Conservation (phyloP, 2,329 filamentous ascomycete species). For the Sordariomycetes sp. region DNA sequence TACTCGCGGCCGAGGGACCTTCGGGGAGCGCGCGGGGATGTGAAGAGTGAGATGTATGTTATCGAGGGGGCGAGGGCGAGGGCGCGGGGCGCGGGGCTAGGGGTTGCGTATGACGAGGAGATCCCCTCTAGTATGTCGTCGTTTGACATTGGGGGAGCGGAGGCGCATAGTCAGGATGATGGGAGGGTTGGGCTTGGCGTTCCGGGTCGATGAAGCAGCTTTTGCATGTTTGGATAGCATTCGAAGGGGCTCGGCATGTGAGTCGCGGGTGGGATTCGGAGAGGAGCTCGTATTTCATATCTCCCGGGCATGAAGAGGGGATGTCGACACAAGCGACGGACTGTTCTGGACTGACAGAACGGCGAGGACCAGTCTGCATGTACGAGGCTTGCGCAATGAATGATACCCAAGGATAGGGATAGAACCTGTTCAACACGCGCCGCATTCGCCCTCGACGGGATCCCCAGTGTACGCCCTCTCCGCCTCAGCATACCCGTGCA, state of each 20-base stretch:
- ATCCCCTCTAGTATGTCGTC: slow-evolving; percentile 13
- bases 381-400: no score
- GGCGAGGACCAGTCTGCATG: background rate
- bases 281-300: no score
- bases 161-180: slow-evolving; percentile 10
- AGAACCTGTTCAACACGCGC: background rate
- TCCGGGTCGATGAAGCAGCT: background rate
- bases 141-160: slow-evolving; percentile 8
- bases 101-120: slow-evolving; percentile 8
- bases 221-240: background rate
- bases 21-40: slow-evolving; percentile 5
- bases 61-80: slow-evolving; percentile 18
- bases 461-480: slow-evolving; percentile 11
- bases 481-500: slow-evolving; percentile 8
- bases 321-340: background rate
- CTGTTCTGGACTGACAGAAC: background rate
- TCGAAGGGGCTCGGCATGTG: background rate
- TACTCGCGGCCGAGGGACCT: background rate
- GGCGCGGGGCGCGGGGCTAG: background rate
- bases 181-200: slow-evolving; percentile 8
- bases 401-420: background rate
- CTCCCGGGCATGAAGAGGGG: background rate
- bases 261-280: no score
- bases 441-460: slow-evolving; percentile 4
- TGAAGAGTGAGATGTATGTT: slow-evolving; percentile 21